These are phyloP conservation scores for Fomitopsis schrenkii DNA, from an alignment of 1,284 basidiomycete genomes.

Conservation along the genomic window DNA sequence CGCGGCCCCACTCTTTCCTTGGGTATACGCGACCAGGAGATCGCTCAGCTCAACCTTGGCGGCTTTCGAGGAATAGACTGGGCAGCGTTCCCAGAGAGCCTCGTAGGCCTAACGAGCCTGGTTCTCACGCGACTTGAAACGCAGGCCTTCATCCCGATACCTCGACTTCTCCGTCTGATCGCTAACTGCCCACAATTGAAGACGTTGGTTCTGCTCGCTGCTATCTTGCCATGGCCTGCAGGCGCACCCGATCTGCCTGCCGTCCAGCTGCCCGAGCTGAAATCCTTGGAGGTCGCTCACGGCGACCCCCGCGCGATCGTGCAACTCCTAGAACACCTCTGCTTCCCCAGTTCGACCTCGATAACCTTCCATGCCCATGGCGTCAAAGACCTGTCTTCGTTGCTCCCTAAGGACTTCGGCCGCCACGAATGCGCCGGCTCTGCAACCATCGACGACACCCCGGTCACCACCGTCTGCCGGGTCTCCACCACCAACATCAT, in stretches of 20 bases:
- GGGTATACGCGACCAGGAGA: background rate
- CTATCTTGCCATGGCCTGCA: background rate
- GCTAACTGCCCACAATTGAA: background rate
- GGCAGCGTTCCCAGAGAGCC: background rate
- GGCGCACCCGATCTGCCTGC: background rate
- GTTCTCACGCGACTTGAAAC: background rate
- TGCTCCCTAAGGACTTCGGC: background rate
- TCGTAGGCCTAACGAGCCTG: background rate
- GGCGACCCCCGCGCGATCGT: background rate
- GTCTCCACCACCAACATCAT: background rate
- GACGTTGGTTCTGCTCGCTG: background rate
- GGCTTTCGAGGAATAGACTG: background rate
- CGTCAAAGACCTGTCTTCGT: background rate
- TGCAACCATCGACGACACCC: background rate
- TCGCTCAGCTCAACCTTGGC: background rate
- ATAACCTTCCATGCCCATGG: slow-evolving; percentile 3
- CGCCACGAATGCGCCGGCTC: background rate
- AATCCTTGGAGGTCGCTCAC: background rate
- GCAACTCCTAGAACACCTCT: background rate
- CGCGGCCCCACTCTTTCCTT: background rate
- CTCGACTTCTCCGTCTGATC: background rate
- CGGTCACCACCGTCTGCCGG: background rate
- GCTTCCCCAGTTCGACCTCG: background rate
- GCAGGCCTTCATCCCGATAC: background rate
- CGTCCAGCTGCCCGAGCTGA: background rate